phyloP scores from a whole-genome alignment of 2,329 filamentous ascomycete genomes.

The Cryphonectria japonica region DNA sequence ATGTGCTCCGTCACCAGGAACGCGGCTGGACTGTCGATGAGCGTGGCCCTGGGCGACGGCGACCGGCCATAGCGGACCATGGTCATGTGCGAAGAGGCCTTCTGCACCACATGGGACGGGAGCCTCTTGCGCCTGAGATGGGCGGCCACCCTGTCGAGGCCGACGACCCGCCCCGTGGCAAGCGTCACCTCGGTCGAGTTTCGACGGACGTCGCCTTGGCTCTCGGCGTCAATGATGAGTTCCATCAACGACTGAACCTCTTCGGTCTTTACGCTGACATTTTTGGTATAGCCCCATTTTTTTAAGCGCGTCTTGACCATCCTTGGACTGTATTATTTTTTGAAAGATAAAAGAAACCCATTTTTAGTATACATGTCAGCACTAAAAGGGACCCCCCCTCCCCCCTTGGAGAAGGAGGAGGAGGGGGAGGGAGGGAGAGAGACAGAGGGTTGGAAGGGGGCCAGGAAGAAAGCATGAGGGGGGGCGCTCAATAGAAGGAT shows the following conservation, averaged over 20 bases:
- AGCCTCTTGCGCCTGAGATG: conserved; percentile 28
- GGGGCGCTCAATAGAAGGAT: neutral
- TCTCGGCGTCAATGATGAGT: conserved; percentile 26
- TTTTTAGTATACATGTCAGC: conserved; percentile 17
- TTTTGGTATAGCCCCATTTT: conserved; percentile 30
- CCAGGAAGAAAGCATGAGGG: neutral
- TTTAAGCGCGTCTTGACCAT: conserved; percentile 31
- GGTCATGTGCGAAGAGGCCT: conserved; percentile 10
- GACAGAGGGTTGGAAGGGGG: neutral
- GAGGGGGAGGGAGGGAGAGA: too few species aligned
- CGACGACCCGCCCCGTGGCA: conserved; percentile 26
- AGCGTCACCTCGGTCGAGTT: conserved; percentile 26
- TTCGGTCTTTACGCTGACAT: conserved; percentile 29
- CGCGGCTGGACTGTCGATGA: conserved; percentile 21
- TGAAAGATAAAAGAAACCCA: neutral
- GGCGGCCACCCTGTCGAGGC: conserved; percentile 27
- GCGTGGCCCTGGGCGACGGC: conserved; percentile 20
- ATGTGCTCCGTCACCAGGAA: conserved; percentile 26
- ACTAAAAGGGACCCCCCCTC: neutral
- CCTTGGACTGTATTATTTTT: conserved; percentile 7
- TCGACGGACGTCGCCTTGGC: conserved; percentile 23
- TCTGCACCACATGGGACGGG: conserved; percentile 16
- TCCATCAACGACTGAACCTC: conserved; percentile 27
- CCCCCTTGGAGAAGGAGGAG: too few species aligned
- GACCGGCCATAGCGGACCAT: conserved; percentile 10